phyloP scores from a whole-genome alignment of 2,329 filamentous ascomycete genomes.

The Trichoderma polysporum region DNA sequence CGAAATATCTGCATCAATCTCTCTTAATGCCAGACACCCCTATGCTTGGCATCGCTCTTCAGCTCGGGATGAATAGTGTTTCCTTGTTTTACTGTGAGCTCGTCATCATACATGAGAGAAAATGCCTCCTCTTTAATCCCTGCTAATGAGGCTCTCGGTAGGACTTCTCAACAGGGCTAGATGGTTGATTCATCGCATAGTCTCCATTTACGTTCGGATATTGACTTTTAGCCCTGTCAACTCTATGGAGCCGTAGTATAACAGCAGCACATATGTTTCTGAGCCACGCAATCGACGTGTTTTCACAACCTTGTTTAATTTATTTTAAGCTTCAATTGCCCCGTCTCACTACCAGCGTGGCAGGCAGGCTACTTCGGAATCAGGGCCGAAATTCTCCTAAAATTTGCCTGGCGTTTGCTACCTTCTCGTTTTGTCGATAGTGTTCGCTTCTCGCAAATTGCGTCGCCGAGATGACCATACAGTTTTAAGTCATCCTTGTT shows the following conservation, averaged over 20 bases:
- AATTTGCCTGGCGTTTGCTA: not conserved
- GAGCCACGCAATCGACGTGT: not conserved
- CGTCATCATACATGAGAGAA: not conserved
- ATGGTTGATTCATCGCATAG: not conserved
- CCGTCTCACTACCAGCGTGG: not conserved
- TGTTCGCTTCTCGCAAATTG: constrained; percentile 1
- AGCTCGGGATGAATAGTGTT: not conserved
- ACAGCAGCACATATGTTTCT: not conserved
- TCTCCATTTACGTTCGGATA: not conserved
- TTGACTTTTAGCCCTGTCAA: not conserved
- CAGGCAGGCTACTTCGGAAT: not conserved
- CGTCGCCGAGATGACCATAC: not conserved
- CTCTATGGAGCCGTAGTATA: not conserved
- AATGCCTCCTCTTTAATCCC: not conserved
- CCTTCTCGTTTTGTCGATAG: constrained; percentile 15
- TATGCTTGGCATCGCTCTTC: not conserved
- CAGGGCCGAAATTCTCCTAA: constrained; percentile 3
- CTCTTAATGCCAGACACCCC: constrained; percentile 2
- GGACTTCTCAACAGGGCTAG: not conserved
- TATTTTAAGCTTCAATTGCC: constrained; percentile 12
- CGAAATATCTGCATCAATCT: not conserved
- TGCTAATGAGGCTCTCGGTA: not conserved
- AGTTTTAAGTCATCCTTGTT: not conserved
- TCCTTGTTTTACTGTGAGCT: not conserved
- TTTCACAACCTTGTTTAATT: constrained; percentile 1